Base-by-base conservation (phyloP, 179 eudicot species). In the Amaranthus tricolor region DNA sequence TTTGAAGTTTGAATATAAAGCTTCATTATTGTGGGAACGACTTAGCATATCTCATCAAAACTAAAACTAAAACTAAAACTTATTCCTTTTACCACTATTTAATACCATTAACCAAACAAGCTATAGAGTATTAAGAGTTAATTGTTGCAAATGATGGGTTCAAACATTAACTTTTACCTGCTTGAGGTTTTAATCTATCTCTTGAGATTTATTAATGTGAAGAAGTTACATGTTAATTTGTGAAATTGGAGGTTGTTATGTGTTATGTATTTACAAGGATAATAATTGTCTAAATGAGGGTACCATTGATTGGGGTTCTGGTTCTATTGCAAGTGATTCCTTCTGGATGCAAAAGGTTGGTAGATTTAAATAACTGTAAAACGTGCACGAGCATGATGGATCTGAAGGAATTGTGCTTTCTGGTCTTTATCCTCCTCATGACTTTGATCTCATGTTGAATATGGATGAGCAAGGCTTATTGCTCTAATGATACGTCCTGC, bases 341-440 rank as follows among this genome's bases (percentile, higher is more conserved):
- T 58, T 45, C 78, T 13, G 83, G 81, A 72, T 89, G 93, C 82
- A 74, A 74, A 69, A 84, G 80, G 72, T 79, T 87, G 85, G 87
- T 76, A 15, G 93, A 89, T 78, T 73, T 89, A 76, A 74, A 78
- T 14, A 89, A 87, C 59, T 89, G 89, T 76, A 81, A 82, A 72
- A 78, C 80, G 84, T 85, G 75, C 40, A 81, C 90, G 4, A 85
- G 93, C 78, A 84, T 89, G 84, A 57, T 82, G 67, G 76, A 61
- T 19, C 47, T 84, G 80, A 84, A 81, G 72, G 84, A 72, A 89
- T 87, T 4, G 76, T 83, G 21, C 82, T 89, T 11, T 89, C 87
- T 77, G 93, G 89, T 68, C 80, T 87, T 47, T 89, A 89, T 74
- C 91, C 93, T 13, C 85, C 93, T 13, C 77, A 82, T 58, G 92